Evolutionary conservation across 768 basidiomycete genomes (phyloP).

Genomic region (Hygrocybe punicea): DNA sequence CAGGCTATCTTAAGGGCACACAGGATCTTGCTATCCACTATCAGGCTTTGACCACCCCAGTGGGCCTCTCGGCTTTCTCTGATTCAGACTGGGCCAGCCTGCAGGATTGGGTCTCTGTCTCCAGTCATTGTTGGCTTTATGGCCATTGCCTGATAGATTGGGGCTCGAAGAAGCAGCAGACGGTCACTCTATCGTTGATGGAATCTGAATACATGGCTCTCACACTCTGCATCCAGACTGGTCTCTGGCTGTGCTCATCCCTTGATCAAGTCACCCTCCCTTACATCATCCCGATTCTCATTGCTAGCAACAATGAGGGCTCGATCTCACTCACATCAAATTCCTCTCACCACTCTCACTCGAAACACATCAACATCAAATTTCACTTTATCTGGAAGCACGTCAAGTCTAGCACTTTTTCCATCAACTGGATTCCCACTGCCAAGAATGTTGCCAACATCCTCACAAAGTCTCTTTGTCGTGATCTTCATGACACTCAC

Average conservation of each 20-base stretch:
- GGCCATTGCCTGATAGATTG: constrained; percentile 31
- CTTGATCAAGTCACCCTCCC: constrained; percentile 17
- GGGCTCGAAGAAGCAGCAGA: constrained; percentile 16
- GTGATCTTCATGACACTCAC: neutral
- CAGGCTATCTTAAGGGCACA: constrained; percentile 34
- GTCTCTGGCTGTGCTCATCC: constrained; percentile 22
- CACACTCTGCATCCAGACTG: neutral
- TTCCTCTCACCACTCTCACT: constrained; percentile 18
- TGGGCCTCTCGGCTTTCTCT: constrained; percentile 12
- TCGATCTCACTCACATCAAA: constrained; percentile 12
- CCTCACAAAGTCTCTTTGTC: constrained; percentile 36
- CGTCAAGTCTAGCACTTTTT: constrained; percentile 19
- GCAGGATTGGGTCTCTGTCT: constrained; percentile 27
- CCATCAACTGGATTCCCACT: constrained; percentile 29
- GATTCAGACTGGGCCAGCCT: constrained; percentile 37
- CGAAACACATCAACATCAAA: constrained; percentile 36
- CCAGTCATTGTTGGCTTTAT: constrained; percentile 36
- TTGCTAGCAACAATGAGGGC: constrained; percentile 24
- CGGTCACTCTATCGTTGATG: neutral
- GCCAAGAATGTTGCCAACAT: constrained; percentile 37
- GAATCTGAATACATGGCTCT: constrained; percentile 4
- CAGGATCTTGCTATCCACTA: constrained; percentile 11
- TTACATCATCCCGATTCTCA: constrained; percentile 40
- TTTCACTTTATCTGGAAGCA: constrained; percentile 39
- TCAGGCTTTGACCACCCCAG: neutral